Base-by-base conservation (phyloP, 2,329 filamentous ascomycete genomes). In the Diaporthe helianthi region DNA sequence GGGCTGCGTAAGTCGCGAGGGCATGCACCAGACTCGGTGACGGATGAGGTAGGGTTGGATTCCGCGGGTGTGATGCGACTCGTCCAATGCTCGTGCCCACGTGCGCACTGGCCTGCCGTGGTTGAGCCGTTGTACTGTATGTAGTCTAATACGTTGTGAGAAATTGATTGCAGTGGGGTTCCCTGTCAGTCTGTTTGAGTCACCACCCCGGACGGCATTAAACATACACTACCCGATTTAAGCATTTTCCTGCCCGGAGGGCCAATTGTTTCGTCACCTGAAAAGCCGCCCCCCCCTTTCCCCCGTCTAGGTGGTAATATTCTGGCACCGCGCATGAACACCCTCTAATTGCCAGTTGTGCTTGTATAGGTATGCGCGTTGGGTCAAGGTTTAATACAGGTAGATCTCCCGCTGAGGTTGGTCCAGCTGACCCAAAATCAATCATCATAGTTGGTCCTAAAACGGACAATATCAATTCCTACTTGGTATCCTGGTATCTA, bases 401-500 rank as follows among this genome's bases (percentile, higher is more conserved):
- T 29, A 63, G 44, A 63, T 63, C 58, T 36, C 58, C 58, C 58
- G 58, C 29, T 24, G n/a, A 15, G 7, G 29, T 7, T 7, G 26
- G 26, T 47, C 17, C 55, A 61, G 55, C 41, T 17, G 26, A 47
- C 22, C 10, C 13, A 1, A 36, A 33, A 13, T 5, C 10, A 47
- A 7, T 19, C n/a, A 24, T 15, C 17, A 36, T 33, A 47, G 3
- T 49, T 49, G 41, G 58, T 49, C 58, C 52, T 41, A 38, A n/a
- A n/a, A 29, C 33, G 64, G 44, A 55, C 36, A 55, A 24, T 46
- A 49, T 63, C 36, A 52, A 26, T 65, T 54, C 44, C 51, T 46
- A 58, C 49, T 65, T 70, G 69, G 69, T 70, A 70, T 70, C 69
- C 69, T 70, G 69, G 69, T 70, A 70, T 70, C 69, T 68, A 52